phyloP scores from a whole-genome alignment of 2,329 filamentous ascomycete genomes.

The Trichoderma semiorbis region DNA sequence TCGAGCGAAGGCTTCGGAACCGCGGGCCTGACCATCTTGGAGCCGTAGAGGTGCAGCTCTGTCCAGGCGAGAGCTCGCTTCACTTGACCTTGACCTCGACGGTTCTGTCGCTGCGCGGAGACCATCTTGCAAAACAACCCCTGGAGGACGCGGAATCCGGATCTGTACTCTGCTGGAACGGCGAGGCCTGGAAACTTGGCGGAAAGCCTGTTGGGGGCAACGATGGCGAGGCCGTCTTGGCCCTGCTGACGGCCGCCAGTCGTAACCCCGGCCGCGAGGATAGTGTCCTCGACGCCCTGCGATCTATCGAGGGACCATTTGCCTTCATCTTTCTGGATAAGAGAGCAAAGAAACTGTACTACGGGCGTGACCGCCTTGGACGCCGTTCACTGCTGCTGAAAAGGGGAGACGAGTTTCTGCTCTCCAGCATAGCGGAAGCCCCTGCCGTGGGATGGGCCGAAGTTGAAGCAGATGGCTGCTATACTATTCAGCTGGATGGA shows the following conservation, averaged over 20 bases:
- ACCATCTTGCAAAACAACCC: constrained; percentile 68
- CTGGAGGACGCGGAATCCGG: constrained; percentile 54
- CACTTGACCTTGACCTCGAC: constrained; percentile 71
- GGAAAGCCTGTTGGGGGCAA: constrained; percentile 63
- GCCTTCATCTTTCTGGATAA: constrained; percentile 82
- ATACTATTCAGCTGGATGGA: constrained; percentile 56
- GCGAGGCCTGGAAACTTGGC: constrained; percentile 82
- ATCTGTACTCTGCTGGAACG: constrained; percentile 91
- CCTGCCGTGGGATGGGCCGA: constrained; percentile 62
- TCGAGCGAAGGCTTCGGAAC: constrained; percentile 48
- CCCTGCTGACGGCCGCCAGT: constrained; percentile 50
- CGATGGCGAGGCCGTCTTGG: constrained; percentile 70
- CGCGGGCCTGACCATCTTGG: constrained; percentile 60
- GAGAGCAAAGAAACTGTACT: constrained; percentile 62
- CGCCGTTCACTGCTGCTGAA: constrained; percentile 73
- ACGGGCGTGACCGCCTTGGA: constrained; percentile 82
- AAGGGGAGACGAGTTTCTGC: constrained; percentile 46
- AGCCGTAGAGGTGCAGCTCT: constrained; percentile 34
- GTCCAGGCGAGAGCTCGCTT: constrained; percentile 26
- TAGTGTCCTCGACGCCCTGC: constrained; percentile 50
- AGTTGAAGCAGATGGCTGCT: constrained; percentile 80
- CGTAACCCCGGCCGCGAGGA: constrained; percentile 24
- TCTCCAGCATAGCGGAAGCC: constrained; percentile 69
- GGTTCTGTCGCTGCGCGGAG: constrained; percentile 84
- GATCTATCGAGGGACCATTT: constrained; percentile 74